Conservation (phyloP, 2,329 filamentous ascomycete genomes). For the Coniochaeta sp. region DNA sequence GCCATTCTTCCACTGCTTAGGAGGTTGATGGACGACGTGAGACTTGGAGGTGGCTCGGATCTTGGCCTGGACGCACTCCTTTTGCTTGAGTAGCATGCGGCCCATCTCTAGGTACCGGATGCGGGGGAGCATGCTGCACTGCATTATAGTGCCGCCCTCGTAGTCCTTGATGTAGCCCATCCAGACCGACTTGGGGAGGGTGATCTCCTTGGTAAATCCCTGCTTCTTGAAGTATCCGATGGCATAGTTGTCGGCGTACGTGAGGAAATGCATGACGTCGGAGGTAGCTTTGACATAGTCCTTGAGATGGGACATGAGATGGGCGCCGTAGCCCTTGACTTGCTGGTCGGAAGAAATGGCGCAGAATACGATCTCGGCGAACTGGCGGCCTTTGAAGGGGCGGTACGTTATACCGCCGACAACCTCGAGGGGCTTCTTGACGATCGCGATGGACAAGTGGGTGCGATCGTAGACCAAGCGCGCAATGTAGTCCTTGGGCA, state of each 20-base stretch:
- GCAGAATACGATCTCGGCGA: slow-evolving; percentile 98
- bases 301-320: slow-evolving; percentile 96
- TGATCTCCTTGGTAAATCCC: slow-evolving; percentile 98
- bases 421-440: slow-evolving; percentile 94
- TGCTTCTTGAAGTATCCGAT: slow-evolving; percentile 99
- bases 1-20: slow-evolving; percentile 65
- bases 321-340: slow-evolving; percentile 95
- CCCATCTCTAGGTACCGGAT: slow-evolving; percentile 90
- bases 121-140: slow-evolving; percentile 93
- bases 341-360: slow-evolving; percentile 97
- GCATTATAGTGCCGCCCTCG: slow-evolving; percentile 98
- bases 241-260: slow-evolving; percentile 97
- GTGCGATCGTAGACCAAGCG: slow-evolving; percentile 95
- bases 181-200: slow-evolving; percentile 81
- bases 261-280: slow-evolving; percentile 96
- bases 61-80: slow-evolving; percentile 90
- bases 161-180: slow-evolving; percentile 99
- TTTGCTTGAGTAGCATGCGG: slow-evolving; percentile 94
- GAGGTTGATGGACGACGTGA: slow-evolving; percentile 79
- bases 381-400: slow-evolving; percentile 83
- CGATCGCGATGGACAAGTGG: slow-evolving; percentile 92
- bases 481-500: slow-evolving; percentile 99
- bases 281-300: slow-evolving; percentile 97
- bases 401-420: slow-evolving; percentile 95
- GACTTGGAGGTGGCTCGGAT: slow-evolving; percentile 86